Conservation (phyloP, 371 early-diverging fungal species). For the Smittium mucronatum region DNA sequence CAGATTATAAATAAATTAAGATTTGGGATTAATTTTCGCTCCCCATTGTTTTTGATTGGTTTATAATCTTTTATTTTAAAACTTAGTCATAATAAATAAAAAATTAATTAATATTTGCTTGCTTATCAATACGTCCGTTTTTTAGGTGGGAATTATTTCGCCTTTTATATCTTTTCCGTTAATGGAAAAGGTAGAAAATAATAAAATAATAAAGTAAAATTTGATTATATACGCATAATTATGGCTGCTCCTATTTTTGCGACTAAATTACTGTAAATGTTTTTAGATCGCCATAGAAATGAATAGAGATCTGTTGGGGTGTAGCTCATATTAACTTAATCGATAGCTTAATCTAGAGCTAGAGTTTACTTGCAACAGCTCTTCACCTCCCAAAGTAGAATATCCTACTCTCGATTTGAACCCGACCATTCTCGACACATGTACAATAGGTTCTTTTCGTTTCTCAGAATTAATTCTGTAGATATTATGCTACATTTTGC, state of each 20-base stretch:
- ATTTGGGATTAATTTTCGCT: not conserved
- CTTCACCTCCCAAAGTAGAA: not conserved
- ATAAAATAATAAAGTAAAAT: not conserved
- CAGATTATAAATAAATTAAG: too few relatives aligned
- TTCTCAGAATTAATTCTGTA: not conserved
- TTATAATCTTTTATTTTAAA: not conserved
- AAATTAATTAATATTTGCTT: not conserved
- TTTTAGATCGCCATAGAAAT: too few relatives aligned
- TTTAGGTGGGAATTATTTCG: not conserved
- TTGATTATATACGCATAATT: too few relatives aligned
- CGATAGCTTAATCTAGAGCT: too few relatives aligned
- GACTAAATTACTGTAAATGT: too few relatives aligned
- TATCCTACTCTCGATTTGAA: not conserved
- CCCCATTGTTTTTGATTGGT: not conserved
- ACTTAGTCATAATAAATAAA: not conserved
- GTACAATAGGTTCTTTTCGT: not conserved
- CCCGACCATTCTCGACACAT: not conserved
- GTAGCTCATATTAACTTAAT: too few relatives aligned
- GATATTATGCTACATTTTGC: not conserved
- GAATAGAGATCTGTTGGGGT: too few relatives aligned
- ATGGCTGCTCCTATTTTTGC: too few relatives aligned
- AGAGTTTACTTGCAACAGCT: not conserved
- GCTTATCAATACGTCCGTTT: not conserved
- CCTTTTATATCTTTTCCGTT: not conserved
- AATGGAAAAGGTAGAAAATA: not conserved